Percentiles rank a stretch among this genome's conserved stretches.
Conservation (phyloP, 2,329 filamentous ascomycete species). For the Blastomyces emzantsi region DNA sequence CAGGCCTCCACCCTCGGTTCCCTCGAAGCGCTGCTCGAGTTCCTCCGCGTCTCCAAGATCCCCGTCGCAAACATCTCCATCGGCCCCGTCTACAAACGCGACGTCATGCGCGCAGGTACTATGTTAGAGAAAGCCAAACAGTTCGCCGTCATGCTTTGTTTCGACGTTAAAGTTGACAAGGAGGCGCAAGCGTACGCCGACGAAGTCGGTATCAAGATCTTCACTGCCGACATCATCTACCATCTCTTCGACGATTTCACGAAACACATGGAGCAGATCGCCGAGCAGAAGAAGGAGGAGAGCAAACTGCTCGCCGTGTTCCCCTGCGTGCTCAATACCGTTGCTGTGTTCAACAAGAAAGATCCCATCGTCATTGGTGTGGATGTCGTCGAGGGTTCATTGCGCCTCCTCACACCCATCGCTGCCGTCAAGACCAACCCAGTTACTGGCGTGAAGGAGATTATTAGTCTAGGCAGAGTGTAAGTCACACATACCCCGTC, state of each 20-base stretch:
- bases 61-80: conserved; percentile 96
- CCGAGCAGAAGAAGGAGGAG: conserved; percentile 91
- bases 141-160: conserved; percentile 98
- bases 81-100: conserved; percentile 94
- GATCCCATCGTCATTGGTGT: conserved; percentile 90
- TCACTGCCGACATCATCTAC: conserved; percentile 98
- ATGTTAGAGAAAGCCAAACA: conserved; percentile 96
- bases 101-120: conserved; percentile 85
- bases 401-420: conserved; percentile 82
- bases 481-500: conserved; percentile 45
- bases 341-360: conserved; percentile 98
- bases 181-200: conserved; percentile 87
- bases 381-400: conserved; percentile 83
- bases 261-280: conserved; percentile 79
- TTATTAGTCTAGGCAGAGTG: conserved; percentile 84
- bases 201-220: conserved; percentile 92
- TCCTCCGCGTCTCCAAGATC: conserved; percentile 92
- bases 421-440: conserved; percentile 76
- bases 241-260: conserved; percentile 96
- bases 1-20: conserved; percentile 97
- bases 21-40: conserved; percentile 89
- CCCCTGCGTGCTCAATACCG: conserved; percentile 80
- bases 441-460: conserved; percentile 70
- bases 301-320: conserved; percentile 93
- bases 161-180: conserved; percentile 99